These are phyloP conservation scores for Leccinum sublutescens DNA, from an alignment of 768 basidiomycete genomes.

Conservation along the genomic window DNA sequence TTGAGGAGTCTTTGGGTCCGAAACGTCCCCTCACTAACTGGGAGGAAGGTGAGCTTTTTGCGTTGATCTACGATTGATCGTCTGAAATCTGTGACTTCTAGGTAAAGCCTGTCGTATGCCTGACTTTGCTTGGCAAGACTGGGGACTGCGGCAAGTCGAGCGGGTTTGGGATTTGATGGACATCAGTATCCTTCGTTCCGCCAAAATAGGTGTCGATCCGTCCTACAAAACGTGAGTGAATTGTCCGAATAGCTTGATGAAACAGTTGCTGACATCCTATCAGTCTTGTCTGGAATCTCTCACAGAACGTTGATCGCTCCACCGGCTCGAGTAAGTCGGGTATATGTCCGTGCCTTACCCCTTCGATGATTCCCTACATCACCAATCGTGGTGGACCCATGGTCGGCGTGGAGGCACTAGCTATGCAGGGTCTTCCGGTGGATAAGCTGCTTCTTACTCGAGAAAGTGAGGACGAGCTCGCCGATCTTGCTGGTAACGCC, in stretches of 20 bases:
- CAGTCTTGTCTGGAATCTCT: slow-evolving; percentile 93
- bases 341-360: slow-evolving; percentile 90
- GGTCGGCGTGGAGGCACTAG: slow-evolving; percentile 89
- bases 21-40: slow-evolving; percentile 89
- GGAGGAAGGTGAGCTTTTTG: slow-evolving; percentile 71
- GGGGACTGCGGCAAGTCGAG: slow-evolving; percentile 91
- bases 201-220: slow-evolving; percentile 77
- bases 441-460: slow-evolving; percentile 89
- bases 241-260: neutral
- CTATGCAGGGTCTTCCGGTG: slow-evolving; percentile 92
- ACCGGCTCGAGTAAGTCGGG: slow-evolving; percentile 79
- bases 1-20: slow-evolving; percentile 78
- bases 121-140: slow-evolving; percentile 92
- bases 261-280: slow-evolving; percentile 5
- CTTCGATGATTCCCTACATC: slow-evolving; percentile 95
- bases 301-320: slow-evolving; percentile 93
- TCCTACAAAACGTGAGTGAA: slow-evolving; percentile 79
- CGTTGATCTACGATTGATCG: neutral
- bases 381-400: slow-evolving; percentile 95
- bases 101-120: slow-evolving; percentile 82
- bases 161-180: slow-evolving; percentile 96
- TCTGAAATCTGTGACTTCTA: slow-evolving; percentile 24
- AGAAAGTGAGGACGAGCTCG: slow-evolving; percentile 90
- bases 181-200: slow-evolving; percentile 80
- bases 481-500: slow-evolving; percentile 93